Evolutionary conservation across 495 filamentous ascomycete species (phyloP).

Genomic region (Penicillium daleae): DNA sequence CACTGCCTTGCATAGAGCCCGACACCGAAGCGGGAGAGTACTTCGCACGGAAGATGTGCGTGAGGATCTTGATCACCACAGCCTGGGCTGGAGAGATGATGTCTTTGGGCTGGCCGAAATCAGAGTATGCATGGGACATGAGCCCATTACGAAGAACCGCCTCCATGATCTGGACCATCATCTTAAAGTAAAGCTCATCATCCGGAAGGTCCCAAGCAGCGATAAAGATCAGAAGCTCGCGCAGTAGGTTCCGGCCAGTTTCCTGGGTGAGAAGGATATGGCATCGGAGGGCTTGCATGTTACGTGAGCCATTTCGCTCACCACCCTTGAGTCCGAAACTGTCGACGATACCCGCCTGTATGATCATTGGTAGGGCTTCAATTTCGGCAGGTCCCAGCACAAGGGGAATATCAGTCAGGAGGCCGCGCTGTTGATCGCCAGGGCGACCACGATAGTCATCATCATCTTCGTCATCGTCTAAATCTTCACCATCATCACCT

Average conservation of each 20-base stretch:
- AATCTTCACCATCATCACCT: constrained; percentile 24
- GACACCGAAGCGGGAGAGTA: constrained; percentile 58
- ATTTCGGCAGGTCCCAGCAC: constrained; percentile 92
- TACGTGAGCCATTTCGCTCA: constrained; percentile 65
- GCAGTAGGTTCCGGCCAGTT: constrained; percentile 81
- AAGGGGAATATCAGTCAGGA: constrained; percentile 91
- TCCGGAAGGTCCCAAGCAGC: constrained; percentile 94
- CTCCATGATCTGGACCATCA: constrained; percentile 94
- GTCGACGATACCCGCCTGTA: constrained; percentile 82
- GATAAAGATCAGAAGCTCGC: constrained; percentile 92
- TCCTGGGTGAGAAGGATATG: constrained; percentile 86
- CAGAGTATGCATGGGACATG: constrained; percentile 86
- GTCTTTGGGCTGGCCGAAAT: constrained; percentile 89
- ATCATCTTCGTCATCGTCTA: constrained; percentile 55
- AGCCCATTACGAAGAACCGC: constrained; percentile 85
- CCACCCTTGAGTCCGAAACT: constrained; percentile 50
- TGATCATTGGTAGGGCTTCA: constrained; percentile 91
- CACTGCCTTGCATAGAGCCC: constrained; percentile 40
- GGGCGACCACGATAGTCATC: constrained; percentile 81
- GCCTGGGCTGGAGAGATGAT: constrained; percentile 94
- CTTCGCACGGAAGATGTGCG: constrained; percentile 80
- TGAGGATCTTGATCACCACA: constrained; percentile 85
- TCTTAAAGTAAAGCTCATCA: constrained; percentile 88
- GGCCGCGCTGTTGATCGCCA: constrained; percentile 81
- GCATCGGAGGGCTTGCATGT: constrained; percentile 83